Conservation (phyloP, 768 basidiomycete species). For the Kwoniella bestiolae region DNA sequence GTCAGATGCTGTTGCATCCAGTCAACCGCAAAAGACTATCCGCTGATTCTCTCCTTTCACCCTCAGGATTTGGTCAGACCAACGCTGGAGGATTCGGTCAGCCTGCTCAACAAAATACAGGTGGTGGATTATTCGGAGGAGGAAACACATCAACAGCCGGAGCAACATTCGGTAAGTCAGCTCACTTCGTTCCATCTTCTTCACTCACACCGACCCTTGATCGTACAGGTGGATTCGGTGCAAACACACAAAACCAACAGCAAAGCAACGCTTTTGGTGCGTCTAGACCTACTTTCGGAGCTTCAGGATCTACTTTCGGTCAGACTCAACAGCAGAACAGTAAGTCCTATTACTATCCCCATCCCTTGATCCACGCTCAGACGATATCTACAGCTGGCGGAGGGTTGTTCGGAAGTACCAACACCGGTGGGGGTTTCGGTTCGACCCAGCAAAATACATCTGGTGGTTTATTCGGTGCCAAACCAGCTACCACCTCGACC, state of each 20-base stretch:
- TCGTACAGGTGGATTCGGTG: conserved; percentile 65
- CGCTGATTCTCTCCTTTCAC: background rate
- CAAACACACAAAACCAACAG: conserved; percentile 59
- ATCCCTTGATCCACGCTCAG: background rate
- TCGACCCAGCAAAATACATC: conserved; percentile 20
- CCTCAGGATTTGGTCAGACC: conserved; percentile 18
- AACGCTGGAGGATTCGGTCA: conserved; percentile 24
- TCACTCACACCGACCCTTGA: background rate
- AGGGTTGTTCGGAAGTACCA: conserved; percentile 34
- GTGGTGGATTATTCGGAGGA: conserved; percentile 40
- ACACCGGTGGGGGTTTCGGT: conserved; percentile 39
- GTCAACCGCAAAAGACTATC: background rate
- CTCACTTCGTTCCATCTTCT: background rate
- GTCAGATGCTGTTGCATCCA: background rate
- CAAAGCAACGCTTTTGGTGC: conserved; percentile 61
- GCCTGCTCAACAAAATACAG: conserved; percentile 25
- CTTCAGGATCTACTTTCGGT: conserved; percentile 67
- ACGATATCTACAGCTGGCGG: conserved; percentile 8
- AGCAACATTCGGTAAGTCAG: conserved; percentile 23
- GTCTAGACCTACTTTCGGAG: conserved; percentile 53
- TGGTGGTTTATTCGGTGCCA: conserved; percentile 59
- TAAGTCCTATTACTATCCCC: background rate
- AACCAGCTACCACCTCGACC: conserved; percentile 24
- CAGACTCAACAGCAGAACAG: conserved; percentile 53
- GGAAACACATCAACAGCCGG: conserved; percentile 6